Evolutionary conservation across 805 yeast species (phyloP).

Genomic region (Candida wancherniae): DNA sequence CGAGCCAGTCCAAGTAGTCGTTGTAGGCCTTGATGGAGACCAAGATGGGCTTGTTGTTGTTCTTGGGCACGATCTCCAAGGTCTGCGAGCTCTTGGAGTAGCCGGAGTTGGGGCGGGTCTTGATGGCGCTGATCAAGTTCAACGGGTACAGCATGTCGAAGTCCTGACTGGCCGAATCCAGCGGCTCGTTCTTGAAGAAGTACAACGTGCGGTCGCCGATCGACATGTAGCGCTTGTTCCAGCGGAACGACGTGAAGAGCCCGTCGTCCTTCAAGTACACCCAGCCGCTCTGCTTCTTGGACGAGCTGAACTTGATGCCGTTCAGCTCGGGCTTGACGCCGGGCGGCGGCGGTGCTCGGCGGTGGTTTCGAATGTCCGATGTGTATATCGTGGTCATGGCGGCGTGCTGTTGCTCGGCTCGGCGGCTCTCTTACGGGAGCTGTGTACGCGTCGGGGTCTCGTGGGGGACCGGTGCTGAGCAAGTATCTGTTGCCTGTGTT

Average conservation of each 20-base stretch:
- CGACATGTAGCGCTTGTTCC: slow-evolving; percentile 87
- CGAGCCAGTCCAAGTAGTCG: slow-evolving; percentile 87
- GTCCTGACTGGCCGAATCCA: slow-evolving; percentile 38
- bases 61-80: slow-evolving; percentile 67
- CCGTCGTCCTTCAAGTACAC: slow-evolving; percentile 92
- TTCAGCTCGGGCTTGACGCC: slow-evolving; percentile 6
- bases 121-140: slow-evolving; percentile 35
- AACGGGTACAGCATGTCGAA: slow-evolving; percentile 39
- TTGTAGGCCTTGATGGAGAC: slow-evolving; percentile 73
- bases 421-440: no score
- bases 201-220: slow-evolving; percentile 70
- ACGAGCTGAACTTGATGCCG: slow-evolving; percentile 8
- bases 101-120: slow-evolving; percentile 56
- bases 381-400: slow-evolving; percentile 38
- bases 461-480: no score
- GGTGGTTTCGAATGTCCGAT: slow-evolving; percentile 36
- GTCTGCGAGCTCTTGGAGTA: slow-evolving; percentile 47
- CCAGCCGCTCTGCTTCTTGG: slow-evolving; percentile 62
- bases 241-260: slow-evolving; percentile 68
- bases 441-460: no score
- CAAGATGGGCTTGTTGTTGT: slow-evolving; percentile 55
- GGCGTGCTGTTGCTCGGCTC: no score
- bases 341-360: slow-evolving; percentile 45
- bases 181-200: slow-evolving; percentile 64
- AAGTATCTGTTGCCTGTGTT: no score